These are phyloP conservation scores for Cryphonectria parasitica DNA, from an alignment of 2,329 filamentous ascomycete species.

Conservation along the genomic window DNA sequence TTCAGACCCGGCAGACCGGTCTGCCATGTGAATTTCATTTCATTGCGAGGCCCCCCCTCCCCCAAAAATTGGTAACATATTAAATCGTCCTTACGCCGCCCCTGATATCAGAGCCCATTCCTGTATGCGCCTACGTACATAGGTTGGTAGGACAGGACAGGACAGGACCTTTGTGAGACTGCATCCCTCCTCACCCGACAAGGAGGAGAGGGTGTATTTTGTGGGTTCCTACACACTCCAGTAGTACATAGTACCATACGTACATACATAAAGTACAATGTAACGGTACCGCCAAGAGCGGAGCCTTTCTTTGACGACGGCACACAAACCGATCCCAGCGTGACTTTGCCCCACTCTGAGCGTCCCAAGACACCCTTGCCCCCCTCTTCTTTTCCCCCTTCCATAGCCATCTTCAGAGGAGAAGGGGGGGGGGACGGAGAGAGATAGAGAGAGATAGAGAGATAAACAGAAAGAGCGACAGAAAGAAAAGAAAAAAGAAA, in stretches of 20 bases:
- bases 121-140: not conserved
- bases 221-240: not conserved
- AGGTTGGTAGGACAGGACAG: not conserved
- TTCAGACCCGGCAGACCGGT: slow-evolving; percentile 7
- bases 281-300: not conserved
- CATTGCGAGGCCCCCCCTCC: not conserved
- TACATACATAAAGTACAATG: not conserved
- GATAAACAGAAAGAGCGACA: not conserved
- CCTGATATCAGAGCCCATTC: not conserved
- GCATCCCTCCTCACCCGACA: not conserved
- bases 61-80: not conserved
- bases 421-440: no score
- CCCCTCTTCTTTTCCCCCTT: not conserved
- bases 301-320: not conserved
- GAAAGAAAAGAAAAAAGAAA: not conserved
- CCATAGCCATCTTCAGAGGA: not conserved
- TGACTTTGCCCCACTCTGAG: slow-evolving; percentile 16
- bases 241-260: no score
- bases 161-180: not conserved
- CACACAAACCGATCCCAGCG: slow-evolving; percentile 23
- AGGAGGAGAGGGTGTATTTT: not conserved
- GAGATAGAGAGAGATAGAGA: no score
- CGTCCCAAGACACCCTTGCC: not conserved
- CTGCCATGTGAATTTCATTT: not conserved
- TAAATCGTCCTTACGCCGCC: not conserved